Conservation (phyloP, 2,329 filamentous ascomycete genomes). For the Penicillium sp. region DNA sequence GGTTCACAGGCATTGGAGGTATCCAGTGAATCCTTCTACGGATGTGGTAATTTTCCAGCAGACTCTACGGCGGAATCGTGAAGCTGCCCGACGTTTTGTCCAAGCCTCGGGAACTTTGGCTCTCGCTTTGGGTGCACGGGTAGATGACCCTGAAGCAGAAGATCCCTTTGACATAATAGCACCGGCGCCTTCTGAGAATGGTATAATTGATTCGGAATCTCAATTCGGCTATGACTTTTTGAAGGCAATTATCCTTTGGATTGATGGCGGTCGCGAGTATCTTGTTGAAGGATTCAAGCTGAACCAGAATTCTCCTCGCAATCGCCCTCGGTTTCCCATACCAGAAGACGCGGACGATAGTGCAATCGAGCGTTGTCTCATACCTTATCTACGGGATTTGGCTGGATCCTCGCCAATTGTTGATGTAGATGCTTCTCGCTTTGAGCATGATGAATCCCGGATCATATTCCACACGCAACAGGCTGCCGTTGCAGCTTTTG, state of each 20-base stretch:
- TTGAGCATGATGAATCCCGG: conserved; percentile 53
- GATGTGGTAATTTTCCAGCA: conserved; percentile 54
- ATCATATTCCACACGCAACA: conserved; percentile 51
- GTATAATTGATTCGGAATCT: conserved; percentile 37
- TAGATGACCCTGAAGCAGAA: conserved; percentile 40
- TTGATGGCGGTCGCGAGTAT: conserved; percentile 55
- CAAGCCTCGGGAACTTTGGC: conserved; percentile 59
- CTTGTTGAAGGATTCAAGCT: conserved; percentile 56
- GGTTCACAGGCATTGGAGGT: conserved; percentile 53
- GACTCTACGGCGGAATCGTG: conserved; percentile 53
- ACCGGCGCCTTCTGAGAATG: conserved; percentile 44
- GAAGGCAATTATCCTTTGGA: conserved; percentile 60
- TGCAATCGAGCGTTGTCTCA: conserved; percentile 54
- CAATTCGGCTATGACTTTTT: conserved; percentile 63
- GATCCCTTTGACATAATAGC: conserved; percentile 47
- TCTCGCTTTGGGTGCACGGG: conserved; percentile 51
- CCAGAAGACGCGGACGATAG: conserved; percentile 47
- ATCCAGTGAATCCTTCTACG: conserved; percentile 54
- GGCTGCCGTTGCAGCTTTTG: conserved; percentile 56
- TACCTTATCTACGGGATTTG: conserved; percentile 56
- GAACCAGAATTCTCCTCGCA: conserved; percentile 36
- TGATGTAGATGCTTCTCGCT: conserved; percentile 56
- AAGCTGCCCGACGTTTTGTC: conserved; percentile 56
- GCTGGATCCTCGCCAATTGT: conserved; percentile 50
- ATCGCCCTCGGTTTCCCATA: conserved; percentile 50